Conservation (phyloP, 169 alveolate genomes). For the Amoebophrya sp. region DNA sequence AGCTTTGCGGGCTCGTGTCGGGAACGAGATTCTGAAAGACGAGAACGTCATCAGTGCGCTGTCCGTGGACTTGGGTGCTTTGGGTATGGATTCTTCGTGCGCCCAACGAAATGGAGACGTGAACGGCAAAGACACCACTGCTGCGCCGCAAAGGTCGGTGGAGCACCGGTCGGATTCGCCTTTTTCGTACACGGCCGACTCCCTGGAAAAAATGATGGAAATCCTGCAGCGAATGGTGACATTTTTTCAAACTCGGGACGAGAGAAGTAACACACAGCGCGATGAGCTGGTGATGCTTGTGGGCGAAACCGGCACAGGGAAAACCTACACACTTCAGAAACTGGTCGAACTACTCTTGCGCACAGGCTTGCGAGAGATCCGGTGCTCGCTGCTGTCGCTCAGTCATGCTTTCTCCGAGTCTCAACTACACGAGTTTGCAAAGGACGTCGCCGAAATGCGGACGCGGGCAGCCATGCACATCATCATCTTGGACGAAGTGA, state of each 20-base stretch:
- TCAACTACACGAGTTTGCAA: neutral
- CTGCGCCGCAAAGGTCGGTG: neutral
- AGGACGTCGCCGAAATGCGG: neutral
- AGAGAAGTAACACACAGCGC: neutral
- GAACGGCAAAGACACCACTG: neutral
- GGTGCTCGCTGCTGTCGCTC: neutral
- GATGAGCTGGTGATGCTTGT: neutral
- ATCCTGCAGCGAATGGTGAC: neutral
- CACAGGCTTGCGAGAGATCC: neutral
- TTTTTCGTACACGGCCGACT: neutral
- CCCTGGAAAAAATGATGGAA: neutral
- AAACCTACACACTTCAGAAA: neutral
- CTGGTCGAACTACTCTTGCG: neutral
- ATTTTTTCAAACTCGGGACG: neutral
- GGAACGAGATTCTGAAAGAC: neutral
- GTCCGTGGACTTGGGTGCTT: neutral
- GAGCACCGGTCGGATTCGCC: neutral
- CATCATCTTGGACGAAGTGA: constrained; percentile 12
- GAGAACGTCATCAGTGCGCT: neutral
- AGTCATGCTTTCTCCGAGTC: neutral
- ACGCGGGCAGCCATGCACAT: neutral
- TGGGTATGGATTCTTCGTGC: neutral
- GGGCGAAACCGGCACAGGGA: neutral
- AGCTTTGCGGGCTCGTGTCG: too few species aligned
- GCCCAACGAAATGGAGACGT: neutral